These are phyloP conservation scores for Suillus weaverae DNA, from an alignment of 768 basidiomycete genomes.

Conservation along the genomic window DNA sequence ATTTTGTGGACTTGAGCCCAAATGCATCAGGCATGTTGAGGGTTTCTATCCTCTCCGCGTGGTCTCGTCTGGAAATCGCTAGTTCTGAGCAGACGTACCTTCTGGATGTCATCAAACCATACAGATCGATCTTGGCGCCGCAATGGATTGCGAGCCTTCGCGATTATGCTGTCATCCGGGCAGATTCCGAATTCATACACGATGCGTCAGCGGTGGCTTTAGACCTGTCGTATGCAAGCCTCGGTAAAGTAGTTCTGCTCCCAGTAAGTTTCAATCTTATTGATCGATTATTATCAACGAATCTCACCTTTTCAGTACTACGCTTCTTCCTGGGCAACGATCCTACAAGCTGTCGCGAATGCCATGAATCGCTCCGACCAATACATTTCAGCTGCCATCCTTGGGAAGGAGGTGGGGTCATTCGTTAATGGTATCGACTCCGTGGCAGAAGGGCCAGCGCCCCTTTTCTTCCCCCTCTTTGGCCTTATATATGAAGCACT, in stretches of 20 bases:
- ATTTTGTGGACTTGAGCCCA: slow-evolving; percentile 82
- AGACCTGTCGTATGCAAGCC: slow-evolving; percentile 81
- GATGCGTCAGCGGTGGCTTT: slow-evolving; percentile 72
- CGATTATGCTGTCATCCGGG: slow-evolving; percentile 89
- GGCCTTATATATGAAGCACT: slow-evolving; percentile 94
- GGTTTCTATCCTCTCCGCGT: slow-evolving; percentile 89
- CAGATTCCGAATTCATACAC: slow-evolving; percentile 84
- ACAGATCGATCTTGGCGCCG: slow-evolving; percentile 68
- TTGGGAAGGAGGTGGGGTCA: slow-evolving; percentile 48
- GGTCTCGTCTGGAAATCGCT: slow-evolving; percentile 90
- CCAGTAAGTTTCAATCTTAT: slow-evolving; percentile 58
- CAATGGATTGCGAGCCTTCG: slow-evolving; percentile 88
- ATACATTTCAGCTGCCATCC: slow-evolving; percentile 75
- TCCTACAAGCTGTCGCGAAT: slow-evolving; percentile 83
- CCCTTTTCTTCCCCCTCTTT: slow-evolving; percentile 87
- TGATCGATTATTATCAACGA: slow-evolving; percentile 3
- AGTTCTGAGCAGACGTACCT: slow-evolving; percentile 75
- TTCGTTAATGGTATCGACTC: slow-evolving; percentile 21
- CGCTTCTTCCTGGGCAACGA: slow-evolving; percentile 72
- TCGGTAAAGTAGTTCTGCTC: slow-evolving; percentile 87
- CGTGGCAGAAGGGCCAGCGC: slow-evolving; percentile 59
- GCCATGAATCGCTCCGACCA: slow-evolving; percentile 72
- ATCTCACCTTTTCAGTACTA: slow-evolving; percentile 66
- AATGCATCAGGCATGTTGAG: slow-evolving; percentile 95
- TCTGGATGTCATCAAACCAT: slow-evolving; percentile 76